Evolutionary conservation across 75 land plant species (phyloP).

Genomic region (Selaginella moellendorffii): DNA sequence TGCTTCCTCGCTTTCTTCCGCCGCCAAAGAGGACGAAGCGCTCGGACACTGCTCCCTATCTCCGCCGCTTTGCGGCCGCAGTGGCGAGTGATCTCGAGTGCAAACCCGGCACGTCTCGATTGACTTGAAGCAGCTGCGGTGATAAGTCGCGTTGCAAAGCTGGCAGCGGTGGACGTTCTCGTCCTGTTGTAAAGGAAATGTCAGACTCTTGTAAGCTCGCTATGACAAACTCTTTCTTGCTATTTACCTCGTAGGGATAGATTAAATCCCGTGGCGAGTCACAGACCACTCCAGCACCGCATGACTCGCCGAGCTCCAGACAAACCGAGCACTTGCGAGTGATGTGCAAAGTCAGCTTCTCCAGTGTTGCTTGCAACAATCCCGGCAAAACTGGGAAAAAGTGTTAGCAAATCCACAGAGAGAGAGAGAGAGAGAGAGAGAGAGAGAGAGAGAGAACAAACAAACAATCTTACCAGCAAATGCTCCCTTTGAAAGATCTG

Average conservation of each 20-base stretch:
- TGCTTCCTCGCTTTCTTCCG: not conserved
- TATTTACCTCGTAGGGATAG: slow-evolving; percentile 60
- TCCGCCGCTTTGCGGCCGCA: not conserved
- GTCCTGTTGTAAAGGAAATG: slow-evolving; percentile 28
- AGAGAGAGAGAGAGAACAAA: not conserved
- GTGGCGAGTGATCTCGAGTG: slow-evolving; percentile 8
- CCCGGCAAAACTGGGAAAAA: slow-evolving; percentile 45
- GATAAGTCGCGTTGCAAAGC: slow-evolving; percentile 43
- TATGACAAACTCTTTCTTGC: not conserved
- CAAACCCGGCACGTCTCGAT: slow-evolving; percentile 37
- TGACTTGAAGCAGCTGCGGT: slow-evolving; percentile 43
- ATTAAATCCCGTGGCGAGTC: slow-evolving; percentile 48
- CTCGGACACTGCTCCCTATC: not conserved
- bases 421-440: not conserved
- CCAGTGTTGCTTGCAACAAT: slow-evolving; percentile 37
- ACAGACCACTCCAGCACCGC: slow-evolving; percentile 56
- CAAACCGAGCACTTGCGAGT: slow-evolving; percentile 65
- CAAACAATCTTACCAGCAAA: slow-evolving; percentile 49
- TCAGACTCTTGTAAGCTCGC: not conserved
- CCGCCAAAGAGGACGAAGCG: not conserved
- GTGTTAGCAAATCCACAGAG: not conserved
- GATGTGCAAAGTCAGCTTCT: slow-evolving; percentile 48
- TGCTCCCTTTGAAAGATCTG: slow-evolving; percentile 86
- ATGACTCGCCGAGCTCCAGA: slow-evolving; percentile 52
- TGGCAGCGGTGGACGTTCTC: slow-evolving; percentile 35